Conservation (phyloP, 208 protist genomes). For the Leishmania turanica region DNA sequence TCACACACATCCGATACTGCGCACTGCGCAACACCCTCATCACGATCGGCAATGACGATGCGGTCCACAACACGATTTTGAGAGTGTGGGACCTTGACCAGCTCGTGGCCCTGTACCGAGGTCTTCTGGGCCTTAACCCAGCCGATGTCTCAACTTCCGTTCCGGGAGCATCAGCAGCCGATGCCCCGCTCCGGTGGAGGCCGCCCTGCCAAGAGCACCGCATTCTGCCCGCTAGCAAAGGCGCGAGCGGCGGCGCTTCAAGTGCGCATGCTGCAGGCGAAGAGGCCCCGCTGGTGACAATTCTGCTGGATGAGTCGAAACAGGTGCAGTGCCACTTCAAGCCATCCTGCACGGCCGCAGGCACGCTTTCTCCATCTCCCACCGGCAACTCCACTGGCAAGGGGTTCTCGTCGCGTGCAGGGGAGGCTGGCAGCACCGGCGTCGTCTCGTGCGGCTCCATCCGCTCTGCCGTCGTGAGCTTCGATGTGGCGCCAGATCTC, state of each 20-base stretch:
- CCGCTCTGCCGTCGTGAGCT: slow-evolving; percentile 61
- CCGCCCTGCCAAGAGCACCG: slow-evolving; percentile 54
- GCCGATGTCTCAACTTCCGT: background rate
- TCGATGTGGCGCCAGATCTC: slow-evolving; percentile 88
- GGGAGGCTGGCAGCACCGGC: background rate
- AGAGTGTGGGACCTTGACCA: slow-evolving; percentile 57
- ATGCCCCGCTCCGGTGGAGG: slow-evolving; percentile 21
- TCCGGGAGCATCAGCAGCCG: slow-evolving; percentile 1
- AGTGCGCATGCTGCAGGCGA: background rate
- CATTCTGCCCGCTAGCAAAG: slow-evolving; percentile 37
- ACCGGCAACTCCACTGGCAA: background rate
- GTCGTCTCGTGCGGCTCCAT: slow-evolving; percentile 33
- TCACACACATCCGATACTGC: slow-evolving; percentile 72
- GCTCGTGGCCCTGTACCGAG: slow-evolving; percentile 26
- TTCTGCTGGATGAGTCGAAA: slow-evolving; percentile 23
- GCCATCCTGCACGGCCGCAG: background rate
- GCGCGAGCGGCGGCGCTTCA: slow-evolving; percentile 5
- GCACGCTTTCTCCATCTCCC: background rate
- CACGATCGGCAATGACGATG: slow-evolving; percentile 82
- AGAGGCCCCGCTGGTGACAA: slow-evolving; percentile 18
- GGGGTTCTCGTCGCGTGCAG: background rate
- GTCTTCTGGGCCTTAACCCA: slow-evolving; percentile 6
- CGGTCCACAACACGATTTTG: slow-evolving; percentile 58
- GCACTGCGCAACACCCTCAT: slow-evolving; percentile 59
- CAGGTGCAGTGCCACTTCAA: slow-evolving; percentile 26